Percentiles rank a stretch among this genome's conserved stretches.
These are phyloP conservation scores for Gossypioides kirkii DNA, from an alignment of 345 rosid genomes.

Conservation along the genomic window DNA sequence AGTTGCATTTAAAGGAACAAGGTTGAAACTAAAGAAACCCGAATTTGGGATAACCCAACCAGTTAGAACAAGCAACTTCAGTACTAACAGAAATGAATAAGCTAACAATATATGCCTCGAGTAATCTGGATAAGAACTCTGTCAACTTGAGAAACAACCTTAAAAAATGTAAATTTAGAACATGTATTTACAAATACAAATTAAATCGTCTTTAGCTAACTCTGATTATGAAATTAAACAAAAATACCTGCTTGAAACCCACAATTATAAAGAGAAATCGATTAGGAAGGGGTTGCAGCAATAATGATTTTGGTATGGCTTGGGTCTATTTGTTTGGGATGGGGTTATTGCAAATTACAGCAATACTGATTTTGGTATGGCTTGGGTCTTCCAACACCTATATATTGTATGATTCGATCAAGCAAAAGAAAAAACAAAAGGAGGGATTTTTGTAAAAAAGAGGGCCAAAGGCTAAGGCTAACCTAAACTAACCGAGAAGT, in stretches of 20 bases:
- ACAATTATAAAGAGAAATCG: neutral
- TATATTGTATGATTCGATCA: too few relatives aligned
- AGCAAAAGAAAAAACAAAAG: too few relatives aligned
- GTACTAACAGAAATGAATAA: too few relatives aligned
- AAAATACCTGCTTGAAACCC: conserved; percentile 36
- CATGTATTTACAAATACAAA: neutral
- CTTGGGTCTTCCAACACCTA: too few relatives aligned
- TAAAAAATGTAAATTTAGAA: conserved; percentile 5
- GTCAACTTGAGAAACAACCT: conserved; percentile 95
- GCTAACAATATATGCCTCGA: conserved; percentile 42
- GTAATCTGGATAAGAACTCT: conserved; percentile 73
- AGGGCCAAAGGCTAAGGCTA: neutral
- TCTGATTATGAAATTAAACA: neutral
- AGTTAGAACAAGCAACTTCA: too few relatives aligned
- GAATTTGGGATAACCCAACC: too few relatives aligned
- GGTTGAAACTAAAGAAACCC: neutral
- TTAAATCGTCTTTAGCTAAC: neutral
- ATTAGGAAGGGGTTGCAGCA: too few relatives aligned
- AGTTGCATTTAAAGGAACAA: neutral
- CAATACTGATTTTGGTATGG: too few relatives aligned
- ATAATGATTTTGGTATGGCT: too few relatives aligned
- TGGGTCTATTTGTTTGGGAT: too few relatives aligned
- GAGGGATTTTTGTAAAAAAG: too few relatives aligned
- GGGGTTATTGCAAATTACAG: too few relatives aligned
- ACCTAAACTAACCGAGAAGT: conserved; percentile 43